Conservation (phyloP, 257 asterid species). For the Plectranthus barbatus region DNA sequence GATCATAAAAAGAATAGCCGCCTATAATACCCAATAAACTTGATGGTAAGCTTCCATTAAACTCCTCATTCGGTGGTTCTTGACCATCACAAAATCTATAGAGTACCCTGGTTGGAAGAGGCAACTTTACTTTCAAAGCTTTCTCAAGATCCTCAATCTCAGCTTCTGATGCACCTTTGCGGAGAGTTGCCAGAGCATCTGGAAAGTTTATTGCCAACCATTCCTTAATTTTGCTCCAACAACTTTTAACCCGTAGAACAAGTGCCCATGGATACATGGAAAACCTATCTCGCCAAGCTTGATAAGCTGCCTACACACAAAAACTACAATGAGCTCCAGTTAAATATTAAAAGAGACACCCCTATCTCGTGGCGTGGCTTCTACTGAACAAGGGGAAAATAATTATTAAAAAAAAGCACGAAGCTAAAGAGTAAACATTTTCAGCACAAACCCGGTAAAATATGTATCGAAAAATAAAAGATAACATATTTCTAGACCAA, state of each 20-base stretch:
- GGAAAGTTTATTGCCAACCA: slow-evolving; percentile 68
- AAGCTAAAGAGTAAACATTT: neutral
- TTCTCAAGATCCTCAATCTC: slow-evolving; percentile 52
- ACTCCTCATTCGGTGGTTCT: slow-evolving; percentile 33
- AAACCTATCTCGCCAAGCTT: slow-evolving; percentile 67
- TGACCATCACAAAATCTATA: slow-evolving; percentile 89
- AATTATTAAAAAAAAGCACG: neutral
- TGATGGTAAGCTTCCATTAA: slow-evolving; percentile 23
- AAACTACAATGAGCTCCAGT: slow-evolving; percentile 2
- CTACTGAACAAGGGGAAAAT: neutral
- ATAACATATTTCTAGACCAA: neutral
- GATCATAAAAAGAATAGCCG: slow-evolving; percentile 67
- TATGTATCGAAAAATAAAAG: neutral
- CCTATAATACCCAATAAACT: slow-evolving; percentile 80
- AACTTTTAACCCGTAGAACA: slow-evolving; percentile 56
- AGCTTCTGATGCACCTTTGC: slow-evolving; percentile 70
- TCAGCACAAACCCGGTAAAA: too few relatives aligned
- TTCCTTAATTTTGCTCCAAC: slow-evolving; percentile 60
- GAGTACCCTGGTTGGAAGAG: slow-evolving; percentile 77
- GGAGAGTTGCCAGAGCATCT: slow-evolving; percentile 62
- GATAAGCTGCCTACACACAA: slow-evolving; percentile 56
- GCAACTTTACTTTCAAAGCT: slow-evolving; percentile 57
- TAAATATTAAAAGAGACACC: neutral
- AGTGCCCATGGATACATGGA: slow-evolving; percentile 79
- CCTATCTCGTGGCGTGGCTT: neutral